Evolutionary conservation across 495 filamentous ascomycete genomes (phyloP).

Genomic region (Xylaria castorea): DNA sequence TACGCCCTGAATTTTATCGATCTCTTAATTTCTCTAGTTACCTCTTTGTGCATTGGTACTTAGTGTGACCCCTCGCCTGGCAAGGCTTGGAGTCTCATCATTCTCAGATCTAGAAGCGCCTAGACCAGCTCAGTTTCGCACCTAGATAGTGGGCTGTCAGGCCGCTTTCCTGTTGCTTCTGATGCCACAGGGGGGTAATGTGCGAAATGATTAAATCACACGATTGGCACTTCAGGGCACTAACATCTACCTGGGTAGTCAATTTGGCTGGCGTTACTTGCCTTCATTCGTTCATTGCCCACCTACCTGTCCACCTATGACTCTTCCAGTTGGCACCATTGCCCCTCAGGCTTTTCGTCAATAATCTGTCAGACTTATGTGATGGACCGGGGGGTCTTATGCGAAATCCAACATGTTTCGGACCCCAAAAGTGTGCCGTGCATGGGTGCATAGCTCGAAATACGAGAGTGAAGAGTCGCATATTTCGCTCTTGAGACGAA

Average conservation of each 20-base stretch:
- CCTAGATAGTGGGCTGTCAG: neutral
- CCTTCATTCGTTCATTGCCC: neutral
- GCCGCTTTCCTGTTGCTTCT: neutral
- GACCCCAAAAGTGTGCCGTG: constrained; percentile 4
- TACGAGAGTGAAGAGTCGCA: constrained; percentile 23
- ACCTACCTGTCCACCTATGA: neutral
- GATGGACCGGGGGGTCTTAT: neutral
- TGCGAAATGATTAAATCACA: neutral
- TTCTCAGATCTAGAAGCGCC: constrained; percentile 14
- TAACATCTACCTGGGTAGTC: neutral
- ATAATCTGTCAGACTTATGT: constrained; percentile 4
- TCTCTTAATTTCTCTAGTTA: neutral
- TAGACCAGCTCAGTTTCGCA: neutral
- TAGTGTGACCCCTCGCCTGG: neutral
- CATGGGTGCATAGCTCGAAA: constrained; percentile 10
- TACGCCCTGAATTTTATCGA: neutral
- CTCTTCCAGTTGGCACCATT: constrained; percentile 11
- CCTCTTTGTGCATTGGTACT: neutral
- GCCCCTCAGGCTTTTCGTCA: neutral
- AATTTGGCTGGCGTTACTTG: constrained; percentile 6
- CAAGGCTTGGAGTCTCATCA: neutral
- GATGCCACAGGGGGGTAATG: neutral
- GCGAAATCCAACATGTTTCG: constrained; percentile 5
- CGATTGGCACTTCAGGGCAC: neutral
- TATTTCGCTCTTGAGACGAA: neutral